Conservation (phyloP, 2,329 filamentous ascomycete genomes). For the Cyphellophora europaea region DNA sequence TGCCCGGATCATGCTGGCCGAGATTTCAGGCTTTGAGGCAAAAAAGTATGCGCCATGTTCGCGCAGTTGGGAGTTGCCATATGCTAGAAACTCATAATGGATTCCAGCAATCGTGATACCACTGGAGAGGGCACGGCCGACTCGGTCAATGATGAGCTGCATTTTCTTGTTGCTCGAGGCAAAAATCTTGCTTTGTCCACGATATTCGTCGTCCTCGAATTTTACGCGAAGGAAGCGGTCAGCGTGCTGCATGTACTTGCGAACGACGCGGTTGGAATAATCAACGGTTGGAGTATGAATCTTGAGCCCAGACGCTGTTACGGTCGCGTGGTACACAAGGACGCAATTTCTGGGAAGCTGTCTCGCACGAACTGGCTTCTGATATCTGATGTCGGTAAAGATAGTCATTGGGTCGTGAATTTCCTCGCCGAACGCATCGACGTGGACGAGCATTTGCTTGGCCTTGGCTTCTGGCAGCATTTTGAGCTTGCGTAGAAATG, state of each 20-base stretch:
- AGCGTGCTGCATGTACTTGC: conserved; percentile 56
- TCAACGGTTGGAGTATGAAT: conserved; percentile 72
- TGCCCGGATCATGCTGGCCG: conserved; percentile 65
- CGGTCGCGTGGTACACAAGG: conserved; percentile 62
- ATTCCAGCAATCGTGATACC: conserved; percentile 77
- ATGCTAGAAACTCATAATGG: conserved; percentile 81
- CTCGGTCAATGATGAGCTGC: conserved; percentile 63
- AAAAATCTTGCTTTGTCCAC: conserved; percentile 48
- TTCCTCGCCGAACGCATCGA: conserved; percentile 53
- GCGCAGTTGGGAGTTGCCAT: conserved; percentile 89
- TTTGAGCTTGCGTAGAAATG: conserved; percentile 58
- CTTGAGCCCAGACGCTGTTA: conserved; percentile 79
- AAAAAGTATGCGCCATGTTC: conserved; percentile 94
- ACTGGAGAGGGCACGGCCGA: conserved; percentile 61
- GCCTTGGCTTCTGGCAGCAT: conserved; percentile 45
- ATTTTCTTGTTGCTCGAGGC: conserved; percentile 47
- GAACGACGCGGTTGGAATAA: conserved; percentile 76
- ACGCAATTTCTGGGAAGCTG: conserved; percentile 64
- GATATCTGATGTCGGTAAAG: conserved; percentile 44
- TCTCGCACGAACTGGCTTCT: conserved; percentile 37
- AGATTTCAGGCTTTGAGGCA: conserved; percentile 51
- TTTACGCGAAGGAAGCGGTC: conserved; percentile 84
- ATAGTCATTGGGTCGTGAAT: conserved; percentile 64
- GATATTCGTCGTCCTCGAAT: conserved; percentile 69
- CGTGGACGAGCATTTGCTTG: conserved; percentile 61